Conservation (phyloP, 148 eudicot species). For the Tetragonia tetragonoides region DNA sequence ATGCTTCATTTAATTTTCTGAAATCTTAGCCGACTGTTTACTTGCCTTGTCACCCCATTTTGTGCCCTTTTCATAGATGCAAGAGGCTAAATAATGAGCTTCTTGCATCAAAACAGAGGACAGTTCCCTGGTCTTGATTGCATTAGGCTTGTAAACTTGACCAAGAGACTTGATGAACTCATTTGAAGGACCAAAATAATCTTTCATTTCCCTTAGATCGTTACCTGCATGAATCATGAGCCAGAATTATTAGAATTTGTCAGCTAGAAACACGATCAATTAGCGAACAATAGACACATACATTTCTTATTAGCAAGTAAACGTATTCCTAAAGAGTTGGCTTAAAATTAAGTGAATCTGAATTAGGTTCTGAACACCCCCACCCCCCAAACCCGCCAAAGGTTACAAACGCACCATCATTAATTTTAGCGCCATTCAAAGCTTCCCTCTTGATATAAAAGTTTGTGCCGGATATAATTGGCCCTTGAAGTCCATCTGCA, state of each 20-base stretch:
- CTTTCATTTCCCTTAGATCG: slow-evolving; percentile 24
- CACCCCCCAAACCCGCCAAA: too few species aligned
- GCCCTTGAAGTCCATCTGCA: slow-evolving; percentile 57
- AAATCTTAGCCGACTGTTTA: background rate
- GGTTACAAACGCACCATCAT: slow-evolving; percentile 8
- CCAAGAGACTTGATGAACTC: slow-evolving; percentile 44
- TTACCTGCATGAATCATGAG: slow-evolving; percentile 27
- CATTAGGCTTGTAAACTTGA: background rate
- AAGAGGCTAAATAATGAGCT: slow-evolving; percentile 45
- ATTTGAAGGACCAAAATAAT: slow-evolving; percentile 42
- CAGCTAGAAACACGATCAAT: background rate
- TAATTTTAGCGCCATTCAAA: slow-evolving; percentile 31
- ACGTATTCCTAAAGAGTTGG: background rate
- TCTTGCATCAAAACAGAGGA: slow-evolving; percentile 27
- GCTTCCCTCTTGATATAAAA: slow-evolving; percentile 60
- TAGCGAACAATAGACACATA: too few species aligned
- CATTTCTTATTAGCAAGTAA: too few species aligned
- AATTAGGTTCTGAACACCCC: too few species aligned
- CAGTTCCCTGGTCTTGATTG: background rate
- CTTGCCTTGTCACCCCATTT: slow-evolving; percentile 80
- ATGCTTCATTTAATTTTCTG: too few species aligned
- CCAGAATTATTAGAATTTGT: background rate
- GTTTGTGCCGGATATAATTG: slow-evolving; percentile 51
- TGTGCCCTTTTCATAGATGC: slow-evolving; percentile 50
- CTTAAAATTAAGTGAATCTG: background rate